phyloP scores from a whole-genome alignment of 192 early-diverging fungal species.

The Dissophora ornata region DNA sequence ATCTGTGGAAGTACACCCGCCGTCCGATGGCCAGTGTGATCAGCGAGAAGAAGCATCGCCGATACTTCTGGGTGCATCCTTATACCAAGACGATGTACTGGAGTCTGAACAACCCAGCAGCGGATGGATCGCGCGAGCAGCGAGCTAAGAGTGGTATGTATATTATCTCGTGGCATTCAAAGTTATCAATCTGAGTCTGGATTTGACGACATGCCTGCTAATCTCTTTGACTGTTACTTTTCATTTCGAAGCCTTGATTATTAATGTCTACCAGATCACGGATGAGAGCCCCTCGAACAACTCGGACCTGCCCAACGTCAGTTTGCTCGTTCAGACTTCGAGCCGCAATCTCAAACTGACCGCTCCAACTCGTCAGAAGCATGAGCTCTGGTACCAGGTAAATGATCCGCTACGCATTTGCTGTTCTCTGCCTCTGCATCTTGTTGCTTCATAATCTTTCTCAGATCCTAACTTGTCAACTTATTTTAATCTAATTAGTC shows the following conservation, averaged over 20 bases:
- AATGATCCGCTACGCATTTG: background rate
- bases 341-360: conserved; percentile 81
- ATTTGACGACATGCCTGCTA: background rate
- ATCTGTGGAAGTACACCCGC: conserved; percentile 79
- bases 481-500: conserved; percentile 15
- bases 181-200: background rate
- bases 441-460: background rate
- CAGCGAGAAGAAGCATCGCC: conserved; percentile 73
- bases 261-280: conserved; percentile 66
- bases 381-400: conserved; percentile 81
- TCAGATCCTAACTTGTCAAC: background rate
- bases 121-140: conserved; percentile 53
- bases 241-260: conserved; percentile 70
- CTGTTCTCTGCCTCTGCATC: background rate
- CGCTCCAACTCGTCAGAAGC: conserved; percentile 70
- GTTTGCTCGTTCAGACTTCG: conserved; percentile 74
- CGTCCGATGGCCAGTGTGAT: conserved; percentile 61
- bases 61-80: conserved; percentile 87
- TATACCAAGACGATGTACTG: conserved; percentile 84
- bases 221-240: too few species aligned
- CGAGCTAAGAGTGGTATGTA: conserved; percentile 64
- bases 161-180: conserved; percentile 2
- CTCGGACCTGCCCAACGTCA: conserved; percentile 65
- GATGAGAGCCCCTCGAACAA: conserved; percentile 58
- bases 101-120: conserved; percentile 72